Conservation (phyloP, 768 basidiomycete genomes). For the Guyanaporus albipodus region DNA sequence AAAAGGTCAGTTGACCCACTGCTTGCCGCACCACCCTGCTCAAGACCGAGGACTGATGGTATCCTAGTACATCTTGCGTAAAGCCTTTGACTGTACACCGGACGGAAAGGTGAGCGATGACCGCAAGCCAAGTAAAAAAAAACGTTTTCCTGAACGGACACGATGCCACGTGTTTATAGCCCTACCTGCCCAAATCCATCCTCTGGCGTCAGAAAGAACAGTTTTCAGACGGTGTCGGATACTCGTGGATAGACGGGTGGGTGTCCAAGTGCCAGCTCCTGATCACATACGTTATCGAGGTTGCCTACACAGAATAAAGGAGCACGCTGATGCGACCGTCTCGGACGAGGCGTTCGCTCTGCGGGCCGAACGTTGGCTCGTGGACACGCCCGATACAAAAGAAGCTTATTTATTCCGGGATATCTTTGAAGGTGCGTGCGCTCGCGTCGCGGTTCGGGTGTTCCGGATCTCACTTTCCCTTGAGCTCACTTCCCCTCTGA, state of each 20-base stretch:
- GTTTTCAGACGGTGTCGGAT: conserved; percentile 98
- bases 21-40: no score
- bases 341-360: conserved; percentile 80
- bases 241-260: conserved; percentile 97
- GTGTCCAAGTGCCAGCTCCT: conserved; percentile 12
- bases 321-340: conserved; percentile 68
- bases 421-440: conserved; percentile 69
- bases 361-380: conserved; percentile 68
- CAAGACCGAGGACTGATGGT: conserved; percentile 10
- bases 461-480: conserved; percentile 2
- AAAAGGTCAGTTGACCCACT: conserved; percentile 64
- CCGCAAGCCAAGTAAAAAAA: neutral
- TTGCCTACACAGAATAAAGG: conserved; percentile 69
- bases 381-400: conserved; percentile 89
- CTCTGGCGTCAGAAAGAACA: conserved; percentile 99
- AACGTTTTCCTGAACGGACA: neutral
- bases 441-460: neutral
- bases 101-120: conserved; percentile 58
- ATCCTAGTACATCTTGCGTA: conserved; percentile 83
- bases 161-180: conserved; percentile 37
- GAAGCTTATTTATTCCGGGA: conserved; percentile 94
- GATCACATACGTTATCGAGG: neutral
- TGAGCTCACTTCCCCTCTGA: conserved; percentile 78
- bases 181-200: conserved; percentile 91
- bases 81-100: conserved; percentile 87